Percentiles rank a stretch among this genome's conserved stretches.
These are phyloP conservation scores for Westerdykella sp. DNA, from an alignment of 2,329 filamentous ascomycete genomes.

Conservation along the genomic window DNA sequence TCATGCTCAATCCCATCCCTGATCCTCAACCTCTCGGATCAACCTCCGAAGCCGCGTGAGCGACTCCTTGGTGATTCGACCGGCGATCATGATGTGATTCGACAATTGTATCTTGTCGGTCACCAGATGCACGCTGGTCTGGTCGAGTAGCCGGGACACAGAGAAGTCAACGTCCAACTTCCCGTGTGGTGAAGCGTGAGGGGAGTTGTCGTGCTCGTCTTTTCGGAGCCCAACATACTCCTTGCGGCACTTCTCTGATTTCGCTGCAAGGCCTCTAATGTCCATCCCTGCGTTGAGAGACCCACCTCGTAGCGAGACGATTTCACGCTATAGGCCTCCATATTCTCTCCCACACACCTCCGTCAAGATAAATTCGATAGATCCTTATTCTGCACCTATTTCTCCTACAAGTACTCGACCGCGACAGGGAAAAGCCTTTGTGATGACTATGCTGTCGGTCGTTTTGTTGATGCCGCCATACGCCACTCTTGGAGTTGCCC, in stretches of 20 bases:
- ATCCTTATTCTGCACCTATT: too few species aligned
- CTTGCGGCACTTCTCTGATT: constrained; percentile 1
- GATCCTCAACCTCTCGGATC: constrained; percentile 3
- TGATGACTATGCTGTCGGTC: too few species aligned
- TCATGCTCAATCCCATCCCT: not conserved
- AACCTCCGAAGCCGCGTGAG: constrained; percentile 1
- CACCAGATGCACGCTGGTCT: constrained; percentile 4
- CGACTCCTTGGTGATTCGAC: constrained; percentile 7
- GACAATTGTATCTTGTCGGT: constrained; percentile 2
- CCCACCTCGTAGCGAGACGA: too few species aligned
- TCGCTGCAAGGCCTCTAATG: constrained; percentile 3
- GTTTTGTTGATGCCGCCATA: too few species aligned
- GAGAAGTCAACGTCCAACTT: constrained; percentile 1
- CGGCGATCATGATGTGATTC: constrained; percentile 11
- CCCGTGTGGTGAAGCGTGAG: constrained; percentile 2
- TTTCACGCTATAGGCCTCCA: too few species aligned
- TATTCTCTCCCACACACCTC: too few species aligned
- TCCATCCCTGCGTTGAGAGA: too few species aligned
- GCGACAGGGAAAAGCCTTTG: too few species aligned
- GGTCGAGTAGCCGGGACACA: not conserved
- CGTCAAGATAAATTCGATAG: too few species aligned
- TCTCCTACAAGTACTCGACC: too few species aligned
- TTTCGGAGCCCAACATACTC: constrained; percentile 8
- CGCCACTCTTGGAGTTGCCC: too few species aligned
- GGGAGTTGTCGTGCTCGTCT: not conserved